Percentiles rank a stretch among this genome's conserved stretches.
phyloP scores from a whole-genome alignment of 306 rosid genomes.

The Hippophae gyantsensis region DNA sequence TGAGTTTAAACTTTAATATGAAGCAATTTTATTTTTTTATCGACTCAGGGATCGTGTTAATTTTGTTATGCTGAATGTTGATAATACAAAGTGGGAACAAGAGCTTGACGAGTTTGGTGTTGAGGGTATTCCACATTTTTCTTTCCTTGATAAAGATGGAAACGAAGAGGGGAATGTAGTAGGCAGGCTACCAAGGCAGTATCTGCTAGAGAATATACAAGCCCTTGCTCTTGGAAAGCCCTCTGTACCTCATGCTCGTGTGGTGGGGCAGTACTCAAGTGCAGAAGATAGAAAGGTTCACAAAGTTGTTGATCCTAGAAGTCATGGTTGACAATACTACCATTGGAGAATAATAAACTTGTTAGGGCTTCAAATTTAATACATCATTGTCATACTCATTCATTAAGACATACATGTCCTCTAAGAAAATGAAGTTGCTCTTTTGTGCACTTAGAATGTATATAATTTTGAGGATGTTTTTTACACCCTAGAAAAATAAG shows the following conservation, averaged over 20 bases:
- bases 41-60: slow-evolving; percentile 50
- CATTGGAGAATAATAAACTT: slow-evolving; percentile 8
- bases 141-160: slow-evolving; percentile 79
- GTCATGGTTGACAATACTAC: slow-evolving; percentile 40
- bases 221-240: slow-evolving; percentile 73
- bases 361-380: too few relatives aligned
- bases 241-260: slow-evolving; percentile 79
- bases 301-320: slow-evolving; percentile 80
- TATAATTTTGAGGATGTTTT: too few relatives aligned
- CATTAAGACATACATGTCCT: too few relatives aligned
- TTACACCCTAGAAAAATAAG: too few relatives aligned
- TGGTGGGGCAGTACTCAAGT: slow-evolving; percentile 70
- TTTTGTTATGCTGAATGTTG: slow-evolving; percentile 75
- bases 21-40: not conserved
- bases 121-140: slow-evolving; percentile 97
- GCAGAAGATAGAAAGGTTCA: slow-evolving; percentile 85
- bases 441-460: too few relatives aligned
- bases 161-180: slow-evolving; percentile 92
- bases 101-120: slow-evolving; percentile 97
- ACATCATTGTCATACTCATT: too few relatives aligned
- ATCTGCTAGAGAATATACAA: slow-evolving; percentile 66
- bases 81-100: slow-evolving; percentile 96
- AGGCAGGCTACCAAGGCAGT: slow-evolving; percentile 80
- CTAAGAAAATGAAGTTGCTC: too few relatives aligned
- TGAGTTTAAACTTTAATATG: not conserved